Evolutionary conservation across 1,139 yeast genomes (phyloP).

Genomic region (Zygoascus sp.): DNA sequence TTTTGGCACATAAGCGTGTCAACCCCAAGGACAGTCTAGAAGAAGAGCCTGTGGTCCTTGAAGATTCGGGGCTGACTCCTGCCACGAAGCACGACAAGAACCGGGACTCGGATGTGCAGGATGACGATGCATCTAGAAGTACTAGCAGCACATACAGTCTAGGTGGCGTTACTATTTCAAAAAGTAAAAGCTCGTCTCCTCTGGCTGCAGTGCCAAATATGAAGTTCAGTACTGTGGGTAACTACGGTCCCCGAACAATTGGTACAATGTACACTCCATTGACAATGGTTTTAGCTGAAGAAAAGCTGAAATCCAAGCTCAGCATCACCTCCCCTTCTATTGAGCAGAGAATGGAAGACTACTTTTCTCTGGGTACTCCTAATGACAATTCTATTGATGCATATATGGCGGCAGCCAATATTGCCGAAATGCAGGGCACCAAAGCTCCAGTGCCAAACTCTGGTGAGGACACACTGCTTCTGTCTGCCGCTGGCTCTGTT

Average conservation of each 20-base stretch:
- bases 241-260: conserved; percentile 13
- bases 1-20: conserved; percentile 34
- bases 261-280: conserved; percentile 24
- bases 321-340: conserved; percentile 9
- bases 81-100: conserved; percentile 8
- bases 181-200: conserved; percentile 1
- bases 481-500: conserved; percentile 32
- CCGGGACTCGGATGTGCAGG: background rate
- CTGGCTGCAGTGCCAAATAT: conserved; percentile 9
- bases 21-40: conserved; percentile 17
- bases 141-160: background rate
- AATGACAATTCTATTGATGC: conserved; percentile 7
- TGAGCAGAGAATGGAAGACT: conserved; percentile 9
- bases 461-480: conserved; percentile 19
- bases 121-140: background rate
- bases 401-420: conserved; percentile 2
- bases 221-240: conserved; percentile 7
- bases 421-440: background rate
- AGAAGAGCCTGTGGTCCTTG: conserved; percentile 21
- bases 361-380: conserved; percentile 6
- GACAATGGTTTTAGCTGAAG: conserved; percentile 26
- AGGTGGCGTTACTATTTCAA: background rate
- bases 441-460: background rate
- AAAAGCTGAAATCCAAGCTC: conserved; percentile 13
- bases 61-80: conserved; percentile 19